phyloP scores from a whole-genome alignment of 352 stramenopile species.

The Phytophthora pistaciae region DNA sequence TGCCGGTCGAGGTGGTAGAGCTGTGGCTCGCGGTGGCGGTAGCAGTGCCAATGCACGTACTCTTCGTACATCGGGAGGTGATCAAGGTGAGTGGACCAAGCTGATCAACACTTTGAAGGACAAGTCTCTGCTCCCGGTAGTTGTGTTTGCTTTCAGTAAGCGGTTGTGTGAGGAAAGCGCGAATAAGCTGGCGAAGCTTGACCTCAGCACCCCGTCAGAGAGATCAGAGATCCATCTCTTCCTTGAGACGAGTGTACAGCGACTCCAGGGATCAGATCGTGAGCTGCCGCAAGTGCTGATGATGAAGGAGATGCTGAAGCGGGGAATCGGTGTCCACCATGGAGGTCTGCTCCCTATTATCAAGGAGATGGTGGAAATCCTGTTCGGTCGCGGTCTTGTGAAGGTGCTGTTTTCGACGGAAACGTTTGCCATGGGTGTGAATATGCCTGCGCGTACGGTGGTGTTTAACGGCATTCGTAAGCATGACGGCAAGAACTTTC shows the following conservation, averaged over 20 bases:
- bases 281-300: slow-evolving; percentile 98
- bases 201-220: slow-evolving; percentile 76
- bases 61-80: slow-evolving; percentile 65
- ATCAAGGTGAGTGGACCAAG: slow-evolving; percentile 91
- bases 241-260: slow-evolving; percentile 77
- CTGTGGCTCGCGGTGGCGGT: slow-evolving; percentile 41
- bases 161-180: slow-evolving; percentile 85
- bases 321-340: slow-evolving; percentile 98
- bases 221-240: slow-evolving; percentile 89
- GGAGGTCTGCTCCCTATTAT: slow-evolving; percentile 98
- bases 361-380: slow-evolving; percentile 99
- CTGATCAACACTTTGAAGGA: slow-evolving; percentile 89
- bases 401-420: slow-evolving; percentile 99
- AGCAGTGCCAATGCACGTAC: slow-evolving; percentile 55
- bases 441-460: slow-evolving; percentile 98
- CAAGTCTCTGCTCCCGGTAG: slow-evolving; percentile 94
- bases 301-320: slow-evolving; percentile 97
- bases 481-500: slow-evolving; percentile 96
- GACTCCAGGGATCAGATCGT: slow-evolving; percentile 94
- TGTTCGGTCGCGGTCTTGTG: slow-evolving; percentile 97
- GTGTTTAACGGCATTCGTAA: slow-evolving; percentile 99
- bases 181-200: slow-evolving; percentile 77
- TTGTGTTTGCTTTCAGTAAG: slow-evolving; percentile 96
- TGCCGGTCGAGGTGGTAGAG: slow-evolving; percentile 40
- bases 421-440: slow-evolving; percentile 99